phyloP scores from a whole-genome alignment of 1,139 yeast species.

The Yamadazyma kanchanaburiensis region DNA sequence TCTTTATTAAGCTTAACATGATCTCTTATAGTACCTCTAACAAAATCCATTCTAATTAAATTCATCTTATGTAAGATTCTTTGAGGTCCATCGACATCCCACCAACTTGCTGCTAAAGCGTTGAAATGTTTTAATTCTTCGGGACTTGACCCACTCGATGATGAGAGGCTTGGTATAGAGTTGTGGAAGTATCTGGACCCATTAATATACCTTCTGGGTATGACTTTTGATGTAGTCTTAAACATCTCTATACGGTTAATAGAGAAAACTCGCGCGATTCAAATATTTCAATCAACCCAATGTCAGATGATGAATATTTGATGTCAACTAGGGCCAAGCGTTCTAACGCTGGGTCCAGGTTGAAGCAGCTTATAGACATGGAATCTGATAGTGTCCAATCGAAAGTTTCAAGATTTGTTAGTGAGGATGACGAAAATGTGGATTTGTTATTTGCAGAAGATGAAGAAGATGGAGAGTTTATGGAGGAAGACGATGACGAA shows the following conservation, averaged over 20 bases:
- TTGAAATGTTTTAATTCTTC: slow-evolving; percentile 78
- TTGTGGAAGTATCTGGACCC: too few species aligned
- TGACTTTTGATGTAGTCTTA: too few species aligned
- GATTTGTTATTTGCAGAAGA: slow-evolving; percentile 79
- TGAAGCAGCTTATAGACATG: slow-evolving; percentile 68
- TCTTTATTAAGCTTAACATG: slow-evolving; percentile 43
- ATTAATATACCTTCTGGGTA: too few species aligned
- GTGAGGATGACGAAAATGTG: slow-evolving; percentile 71
- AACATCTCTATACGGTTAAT: too few species aligned
- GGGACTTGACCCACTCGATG: slow-evolving; percentile 31
- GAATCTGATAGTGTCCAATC: slow-evolving; percentile 38
- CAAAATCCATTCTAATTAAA: slow-evolving; percentile 80
- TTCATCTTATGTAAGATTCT: slow-evolving; percentile 94
- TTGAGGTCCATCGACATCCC: slow-evolving; percentile 95
- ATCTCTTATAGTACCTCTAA: slow-evolving; percentile 54
- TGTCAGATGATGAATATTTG: slow-evolving; percentile 40
- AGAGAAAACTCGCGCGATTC: too few species aligned
- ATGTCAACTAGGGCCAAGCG: slow-evolving; percentile 76
- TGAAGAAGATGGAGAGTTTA: slow-evolving; percentile 85
- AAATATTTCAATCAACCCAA: slow-evolving; percentile 3
- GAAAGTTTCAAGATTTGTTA: slow-evolving; percentile 24
- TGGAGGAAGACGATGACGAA: slow-evolving; percentile 30
- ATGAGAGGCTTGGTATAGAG: not conserved
- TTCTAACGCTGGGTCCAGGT: slow-evolving; percentile 85
- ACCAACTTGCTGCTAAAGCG: slow-evolving; percentile 85